These are phyloP conservation scores for Chlorella sp. DNA, from an alignment of 139 green algal genomes.

Conservation along the genomic window DNA sequence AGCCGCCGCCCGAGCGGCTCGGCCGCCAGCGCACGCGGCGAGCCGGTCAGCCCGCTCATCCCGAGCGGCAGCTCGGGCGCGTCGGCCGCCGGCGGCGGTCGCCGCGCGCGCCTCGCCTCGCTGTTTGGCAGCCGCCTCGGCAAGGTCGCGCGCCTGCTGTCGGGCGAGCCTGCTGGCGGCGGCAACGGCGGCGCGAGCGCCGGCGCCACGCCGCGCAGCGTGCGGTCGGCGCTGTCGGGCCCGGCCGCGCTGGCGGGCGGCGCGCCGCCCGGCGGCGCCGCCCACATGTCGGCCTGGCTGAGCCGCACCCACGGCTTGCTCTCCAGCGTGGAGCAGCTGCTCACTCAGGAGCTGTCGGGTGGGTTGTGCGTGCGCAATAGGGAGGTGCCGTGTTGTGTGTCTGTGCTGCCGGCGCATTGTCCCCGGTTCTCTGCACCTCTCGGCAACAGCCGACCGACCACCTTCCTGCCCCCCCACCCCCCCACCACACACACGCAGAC, in stretches of 20 bases:
- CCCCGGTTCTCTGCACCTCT: not conserved
- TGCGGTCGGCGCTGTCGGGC: not conserved
- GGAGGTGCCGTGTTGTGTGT: not conserved
- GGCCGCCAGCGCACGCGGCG: not conserved
- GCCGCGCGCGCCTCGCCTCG: conserved; percentile 11
- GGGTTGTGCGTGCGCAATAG: not conserved
- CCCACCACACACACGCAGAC: not conserved
- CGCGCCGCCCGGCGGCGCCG: not conserved
- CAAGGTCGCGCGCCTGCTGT: conserved; percentile 13
- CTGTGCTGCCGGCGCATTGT: not conserved
- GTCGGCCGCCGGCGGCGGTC: not conserved
- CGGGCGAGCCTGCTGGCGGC: conserved; percentile 5
- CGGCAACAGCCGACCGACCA: not conserved
- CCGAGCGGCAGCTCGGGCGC: not conserved
- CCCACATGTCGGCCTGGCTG: conserved; percentile 12
- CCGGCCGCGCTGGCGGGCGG: not conserved
- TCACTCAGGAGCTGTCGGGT: conserved; percentile 17
- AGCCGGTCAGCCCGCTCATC: not conserved
- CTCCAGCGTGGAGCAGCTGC: not conserved
- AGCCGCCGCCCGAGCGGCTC: not conserved
- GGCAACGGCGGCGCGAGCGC: not conserved
- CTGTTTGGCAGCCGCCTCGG: conserved; percentile 16
- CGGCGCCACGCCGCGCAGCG: conserved; percentile 2
- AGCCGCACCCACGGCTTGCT: conserved; percentile 5
- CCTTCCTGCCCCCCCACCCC: not conserved